phyloP scores from a whole-genome alignment of 2,329 filamentous ascomycete genomes.

The Decorospora gaudefroyi region DNA sequence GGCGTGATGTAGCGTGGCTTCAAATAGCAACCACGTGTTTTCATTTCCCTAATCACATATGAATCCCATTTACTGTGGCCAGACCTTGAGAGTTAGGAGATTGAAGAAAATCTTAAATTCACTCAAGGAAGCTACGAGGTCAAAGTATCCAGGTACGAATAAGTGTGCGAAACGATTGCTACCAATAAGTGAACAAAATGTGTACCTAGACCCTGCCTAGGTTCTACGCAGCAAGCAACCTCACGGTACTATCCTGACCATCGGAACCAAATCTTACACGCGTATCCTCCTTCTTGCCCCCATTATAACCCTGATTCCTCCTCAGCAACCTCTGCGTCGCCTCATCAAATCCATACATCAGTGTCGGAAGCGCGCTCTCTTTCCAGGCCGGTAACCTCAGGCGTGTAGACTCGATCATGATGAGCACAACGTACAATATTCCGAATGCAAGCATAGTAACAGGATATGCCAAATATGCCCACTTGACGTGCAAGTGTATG shows the following conservation, averaged over 20 bases:
- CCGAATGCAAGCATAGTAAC: neutral
- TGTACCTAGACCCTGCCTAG: too few relatives aligned
- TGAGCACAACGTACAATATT: neutral
- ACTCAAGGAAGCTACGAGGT: too few relatives aligned
- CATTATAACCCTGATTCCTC: neutral
- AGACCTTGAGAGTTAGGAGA: neutral
- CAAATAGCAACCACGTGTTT: too few relatives aligned
- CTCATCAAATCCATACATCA: neutral
- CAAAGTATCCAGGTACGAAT: too few relatives aligned
- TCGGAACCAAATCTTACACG: neutral
- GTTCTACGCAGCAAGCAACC: neutral
- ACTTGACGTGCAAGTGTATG: neutral
- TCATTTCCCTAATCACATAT: too few relatives aligned
- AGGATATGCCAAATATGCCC: neutral
- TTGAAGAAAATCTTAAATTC: too few relatives aligned
- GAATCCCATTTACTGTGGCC: too few relatives aligned
- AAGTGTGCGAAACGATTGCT: too few relatives aligned
- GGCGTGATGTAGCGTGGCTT: neutral
- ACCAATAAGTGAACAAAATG: too few relatives aligned
- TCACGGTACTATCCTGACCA: neutral
- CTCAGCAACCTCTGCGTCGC: neutral
- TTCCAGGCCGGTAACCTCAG: conserved; percentile 1
- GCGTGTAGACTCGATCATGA: neutral
- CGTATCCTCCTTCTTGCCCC: neutral
- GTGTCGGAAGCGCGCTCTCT: neutral